Percentiles rank a stretch among this genome's conserved stretches.
These are phyloP conservation scores for Dioscorea zingiberensis DNA, from an alignment of 106 monocot species.

Conservation along the genomic window DNA sequence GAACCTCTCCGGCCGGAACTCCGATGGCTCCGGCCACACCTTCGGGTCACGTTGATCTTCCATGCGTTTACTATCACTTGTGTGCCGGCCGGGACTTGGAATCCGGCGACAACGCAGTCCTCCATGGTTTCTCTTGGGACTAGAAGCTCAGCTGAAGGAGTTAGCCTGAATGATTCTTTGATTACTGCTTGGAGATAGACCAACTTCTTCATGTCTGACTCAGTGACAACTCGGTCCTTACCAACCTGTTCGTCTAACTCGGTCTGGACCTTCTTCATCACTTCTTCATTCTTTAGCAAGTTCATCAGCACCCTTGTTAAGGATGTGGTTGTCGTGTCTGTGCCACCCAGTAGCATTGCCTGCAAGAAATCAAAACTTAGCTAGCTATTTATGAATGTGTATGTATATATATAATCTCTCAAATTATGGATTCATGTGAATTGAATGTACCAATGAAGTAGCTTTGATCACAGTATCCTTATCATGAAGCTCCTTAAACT, in stretches of 20 bases:
- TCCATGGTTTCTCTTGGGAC: slow-evolving; percentile 23
- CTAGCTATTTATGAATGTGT: neutral
- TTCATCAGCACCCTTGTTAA: slow-evolving; percentile 13
- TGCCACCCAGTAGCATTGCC: slow-evolving; percentile 22
- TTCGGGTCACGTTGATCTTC: slow-evolving; percentile 30
- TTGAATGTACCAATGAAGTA: slow-evolving; percentile 16
- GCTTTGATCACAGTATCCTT: slow-evolving; percentile 24
- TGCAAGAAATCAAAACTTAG: neutral
- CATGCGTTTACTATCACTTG: slow-evolving; percentile 27
- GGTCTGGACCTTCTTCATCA: slow-evolving; percentile 15
- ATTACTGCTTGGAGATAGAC: slow-evolving; percentile 24
- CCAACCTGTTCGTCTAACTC: slow-evolving; percentile 32
- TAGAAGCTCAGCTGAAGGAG: slow-evolving; percentile 16
- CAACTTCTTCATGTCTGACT: slow-evolving; percentile 31
- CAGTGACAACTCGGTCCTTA: slow-evolving; percentile 14
- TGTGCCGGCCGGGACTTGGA: slow-evolving; percentile 21
- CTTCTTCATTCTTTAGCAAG: slow-evolving; percentile 11
- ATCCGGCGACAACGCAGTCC: slow-evolving; percentile 27
- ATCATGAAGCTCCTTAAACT: neutral
- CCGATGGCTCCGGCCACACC: slow-evolving; percentile 22
- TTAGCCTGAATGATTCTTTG: slow-evolving; percentile 28
- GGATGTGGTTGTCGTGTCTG: slow-evolving; percentile 23
- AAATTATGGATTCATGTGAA: neutral
- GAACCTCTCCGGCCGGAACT: slow-evolving; percentile 39
- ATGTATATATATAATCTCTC: neutral